A percentile compares a stretch with the other conserved stretches of the same genome.
These are phyloP conservation scores for Daldinia sp. DNA, from an alignment of 2,329 filamentous ascomycete genomes.

Conservation along the genomic window DNA sequence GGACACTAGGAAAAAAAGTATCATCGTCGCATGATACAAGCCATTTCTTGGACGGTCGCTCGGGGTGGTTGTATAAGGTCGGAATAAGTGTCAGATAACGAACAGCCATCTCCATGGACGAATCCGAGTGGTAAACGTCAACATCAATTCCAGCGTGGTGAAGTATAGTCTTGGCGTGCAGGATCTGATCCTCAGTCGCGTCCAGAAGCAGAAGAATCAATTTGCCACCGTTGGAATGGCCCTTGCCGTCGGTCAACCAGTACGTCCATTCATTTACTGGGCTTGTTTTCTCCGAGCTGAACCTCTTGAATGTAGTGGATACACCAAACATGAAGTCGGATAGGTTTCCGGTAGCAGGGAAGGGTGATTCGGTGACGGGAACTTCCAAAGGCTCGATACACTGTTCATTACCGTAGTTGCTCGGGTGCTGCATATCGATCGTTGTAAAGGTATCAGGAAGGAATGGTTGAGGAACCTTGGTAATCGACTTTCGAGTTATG, in stretches of 20 bases:
- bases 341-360: conserved; percentile 60
- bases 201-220: conserved; percentile 63
- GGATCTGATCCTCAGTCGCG: conserved; percentile 60
- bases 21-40: conserved; percentile 70
- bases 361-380: conserved; percentile 59
- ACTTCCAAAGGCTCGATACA: conserved; percentile 61
- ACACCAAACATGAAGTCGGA: conserved; percentile 68
- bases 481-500: conserved; percentile 60
- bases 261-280: conserved; percentile 67
- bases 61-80: conserved; percentile 61
- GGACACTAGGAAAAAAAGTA: conserved; percentile 69
- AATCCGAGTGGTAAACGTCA: conserved; percentile 64
- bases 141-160: conserved; percentile 61
- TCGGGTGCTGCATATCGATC: conserved; percentile 56
- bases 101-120: conserved; percentile 64
- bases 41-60: conserved; percentile 62
- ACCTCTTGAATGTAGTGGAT: conserved; percentile 64
- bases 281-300: conserved; percentile 59
- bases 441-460: conserved; percentile 57
- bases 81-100: conserved; percentile 65
- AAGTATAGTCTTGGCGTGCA: conserved; percentile 58
- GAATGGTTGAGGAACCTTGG: conserved; percentile 58
- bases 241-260: conserved; percentile 66
- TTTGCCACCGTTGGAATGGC: conserved; percentile 65
- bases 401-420: conserved; percentile 50